phyloP scores from a whole-genome alignment of 306 rosid species.

The Malus sieversii region DNA sequence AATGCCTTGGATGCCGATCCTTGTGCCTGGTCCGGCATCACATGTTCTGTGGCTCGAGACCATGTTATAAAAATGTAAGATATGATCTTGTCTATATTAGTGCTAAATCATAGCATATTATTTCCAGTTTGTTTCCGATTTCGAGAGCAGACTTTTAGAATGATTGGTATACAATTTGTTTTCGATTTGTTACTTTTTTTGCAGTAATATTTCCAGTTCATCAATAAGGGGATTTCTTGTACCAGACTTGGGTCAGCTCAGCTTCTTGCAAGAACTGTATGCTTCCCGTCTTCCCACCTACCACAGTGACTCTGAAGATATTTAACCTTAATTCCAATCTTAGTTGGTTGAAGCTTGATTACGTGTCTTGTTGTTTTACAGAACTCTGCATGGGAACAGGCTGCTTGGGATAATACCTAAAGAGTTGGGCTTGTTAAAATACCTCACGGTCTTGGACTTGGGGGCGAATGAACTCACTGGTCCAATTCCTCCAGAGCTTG shows the following conservation, averaged over 20 bases:
- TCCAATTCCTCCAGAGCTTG: slow-evolving; percentile 80
- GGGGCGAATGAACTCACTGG: slow-evolving; percentile 78
- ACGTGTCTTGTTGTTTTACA: slow-evolving; percentile 28
- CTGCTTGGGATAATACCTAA: slow-evolving; percentile 72
- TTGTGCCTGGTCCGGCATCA: slow-evolving; percentile 76
- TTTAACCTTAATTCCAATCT: neutral
- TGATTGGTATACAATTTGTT: slow-evolving; percentile 2
- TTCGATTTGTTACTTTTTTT: slow-evolving; percentile 20
- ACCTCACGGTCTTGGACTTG: slow-evolving; percentile 72
- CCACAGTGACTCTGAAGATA: neutral
- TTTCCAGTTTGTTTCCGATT: slow-evolving; percentile 10
- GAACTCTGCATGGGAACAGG: slow-evolving; percentile 69
- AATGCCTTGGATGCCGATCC: slow-evolving; percentile 61
- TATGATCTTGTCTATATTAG: slow-evolving; percentile 14
- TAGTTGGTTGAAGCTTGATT: slow-evolving; percentile 18
- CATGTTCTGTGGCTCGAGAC: slow-evolving; percentile 48
- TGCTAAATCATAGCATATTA: neutral
- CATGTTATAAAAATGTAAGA: slow-evolving; percentile 79
- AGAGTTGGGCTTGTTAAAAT: slow-evolving; percentile 59
- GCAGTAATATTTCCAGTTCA: slow-evolving; percentile 76
- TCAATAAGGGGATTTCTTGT: slow-evolving; percentile 67
- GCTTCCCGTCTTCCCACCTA: slow-evolving; percentile 14
- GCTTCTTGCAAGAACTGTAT: slow-evolving; percentile 74
- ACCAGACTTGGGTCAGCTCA: slow-evolving; percentile 71
- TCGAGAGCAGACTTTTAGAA: slow-evolving; percentile 11